Base-by-base conservation (phyloP, 192 early-diverging fungal genomes). In the Gorgonomyces haynaldii region DNA sequence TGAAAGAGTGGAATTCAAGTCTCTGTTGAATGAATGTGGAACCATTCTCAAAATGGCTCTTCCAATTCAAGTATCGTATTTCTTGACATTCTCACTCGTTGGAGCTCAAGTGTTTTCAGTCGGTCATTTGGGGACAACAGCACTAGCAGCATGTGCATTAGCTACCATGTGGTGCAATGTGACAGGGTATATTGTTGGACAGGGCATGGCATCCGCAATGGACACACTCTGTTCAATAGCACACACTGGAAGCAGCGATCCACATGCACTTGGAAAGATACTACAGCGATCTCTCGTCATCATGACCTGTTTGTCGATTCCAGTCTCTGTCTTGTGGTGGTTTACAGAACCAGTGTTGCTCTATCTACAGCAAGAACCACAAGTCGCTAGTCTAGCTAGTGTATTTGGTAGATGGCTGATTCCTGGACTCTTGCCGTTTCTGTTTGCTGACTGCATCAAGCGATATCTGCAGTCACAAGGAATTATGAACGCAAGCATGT, bases 391-490 rank as follows among this genome's bases (percentile, higher is more conserved):
- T 4, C 61, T 90, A 9, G 72, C 85, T n/a, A 81, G 78, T 9
- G 25, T 63, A 28, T 97, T 79, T 58, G 51, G 85, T 15, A 56
- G 68, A 1, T 79, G 68, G 16, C 61, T 81, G 16, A 54, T 92
- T 27, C 56, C 81, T 1, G 86, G 88, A 2, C 73, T 80, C 22
- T 74, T 84, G 16, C 81, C 88, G 1, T 81, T 67, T 61, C 60
- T 95, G 58, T 66, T 74, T 17, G 83, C 86, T 72, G 90, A 94
- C 47, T 85, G 83, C 53, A 54, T 88, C 35, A 87, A 89, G 58
- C 78, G 86, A 49, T 94, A 72, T 54, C 66, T 94, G 15, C 86
- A 93, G 50, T 79, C 83, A 0, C 93, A 96, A 68, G 39, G 74
- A 19, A 81, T 82, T 55, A 90, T 96, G 93, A 70, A 82, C 23